Base-by-base conservation (phyloP, 768 basidiomycete species). In the Suillus alpinus region DNA sequence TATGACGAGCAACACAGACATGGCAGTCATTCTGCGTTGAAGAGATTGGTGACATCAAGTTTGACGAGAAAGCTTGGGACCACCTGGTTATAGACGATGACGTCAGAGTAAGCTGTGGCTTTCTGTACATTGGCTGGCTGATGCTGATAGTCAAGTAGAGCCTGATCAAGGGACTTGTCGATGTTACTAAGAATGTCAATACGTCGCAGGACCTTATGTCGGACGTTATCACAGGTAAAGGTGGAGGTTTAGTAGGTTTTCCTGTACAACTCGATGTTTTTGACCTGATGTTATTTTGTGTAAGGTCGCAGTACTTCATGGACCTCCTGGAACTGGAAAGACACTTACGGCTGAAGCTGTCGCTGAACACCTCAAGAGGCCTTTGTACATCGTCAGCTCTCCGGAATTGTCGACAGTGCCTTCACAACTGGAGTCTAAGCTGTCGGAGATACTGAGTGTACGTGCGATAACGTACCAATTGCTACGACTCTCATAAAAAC, bases 181-280 rank as follows among this genome's bases (percentile, higher is more conserved):
- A 66, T 44, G 70, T 69, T 14, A 71, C 69, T 2, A 65, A 62
- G 23, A 70, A 68, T 56, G 63, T 61, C 9, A 69, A 65, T 29
- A 61, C 56, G n/a, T 23, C 65, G n/a, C 47, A 60, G 4, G 59
- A 63, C 16, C 66, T 69, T 9, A 66, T 71, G 50, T 63, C 41
- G 58, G 86, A 87, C 62, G 84, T 86, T 59, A 83, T 87, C 71
- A 82, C 81, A 64, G 86, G 85, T 32, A 86, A 88, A 66, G 86
- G 86, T 0, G 82, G 83, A 14, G 82, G 82, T 10, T 73, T 85
- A 34, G 82, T 88, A 23, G 73, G 86, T 82, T 82, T 60, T 39
- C 46, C 18, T 51, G 23, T n/a, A 7, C 39, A 13, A 16, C 29
- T 3, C 23, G 47, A 43, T 53, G n/a, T 36, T 8, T 57, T 18